Evolutionary conservation across 78 protist genomes (phyloP), one percentile per base, ranked within the genome.

Genomic region (Planoprotostelium fungivorum): DNA sequence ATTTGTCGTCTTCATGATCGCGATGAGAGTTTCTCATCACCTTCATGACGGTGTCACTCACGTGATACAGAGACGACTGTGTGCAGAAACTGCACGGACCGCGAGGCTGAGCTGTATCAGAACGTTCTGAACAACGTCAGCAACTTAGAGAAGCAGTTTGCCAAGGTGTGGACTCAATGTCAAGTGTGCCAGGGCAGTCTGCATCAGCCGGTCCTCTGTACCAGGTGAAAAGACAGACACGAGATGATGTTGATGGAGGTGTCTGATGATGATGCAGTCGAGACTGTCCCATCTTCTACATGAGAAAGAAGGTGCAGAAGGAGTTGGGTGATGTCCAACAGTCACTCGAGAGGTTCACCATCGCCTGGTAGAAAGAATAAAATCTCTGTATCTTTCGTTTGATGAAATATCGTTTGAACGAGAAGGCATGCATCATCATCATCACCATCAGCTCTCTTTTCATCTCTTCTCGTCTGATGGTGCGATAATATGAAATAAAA

Each of bases 251-350:
- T 23, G 0, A 1, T 31, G 38, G 38, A 31, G 31, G 0, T 39
- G 1, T 38, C 34, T 63, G 36, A 23, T 85, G 0, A 88, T 5
- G 73, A 1, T 89, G 34, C 28, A 93, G 90, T 34, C 90, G 98
- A 29, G 99, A 98, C 63, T 98, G 99, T 90, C 99, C 99, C 29
- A 97, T 99, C 29, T 99, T 97, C 94, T 98, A 99, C 97, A 92
- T 95, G 97, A 94, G 99, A 35, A 97, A 88, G 86, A 97, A 98
- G 91, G 99, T 97, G n/a, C 95, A 94, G 63, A 97, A 97, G 87
- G 99, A 99, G 83, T 31, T 98, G 31, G 25, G 29, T 38, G 98
- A 94, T 31, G 95, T 97, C 25, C 83, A 93, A 34, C 89, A 90
- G 84, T 85, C 37, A 31, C 86, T 99, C 25, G 90, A 84, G 16